These are phyloP conservation scores for Tylopilus sp. DNA, from an alignment of 768 basidiomycete genomes.

Conservation along the genomic window DNA sequence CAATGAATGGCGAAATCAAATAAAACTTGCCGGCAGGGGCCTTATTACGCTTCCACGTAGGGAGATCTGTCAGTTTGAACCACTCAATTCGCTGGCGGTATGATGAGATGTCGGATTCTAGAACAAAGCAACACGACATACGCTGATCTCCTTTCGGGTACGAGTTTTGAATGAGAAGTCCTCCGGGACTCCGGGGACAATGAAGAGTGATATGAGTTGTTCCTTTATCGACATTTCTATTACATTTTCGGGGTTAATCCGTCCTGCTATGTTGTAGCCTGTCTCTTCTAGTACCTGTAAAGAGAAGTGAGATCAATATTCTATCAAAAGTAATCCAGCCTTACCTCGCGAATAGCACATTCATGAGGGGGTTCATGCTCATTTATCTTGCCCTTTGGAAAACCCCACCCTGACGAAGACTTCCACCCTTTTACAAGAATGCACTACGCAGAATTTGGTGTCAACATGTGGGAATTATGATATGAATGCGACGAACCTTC, in stretches of 20 bases:
- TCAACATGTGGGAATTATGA: conserved; percentile 9
- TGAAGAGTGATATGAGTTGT: conserved; percentile 86
- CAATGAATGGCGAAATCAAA: conserved; percentile 91
- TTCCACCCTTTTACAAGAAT: conserved; percentile 99
- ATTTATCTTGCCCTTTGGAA: conserved; percentile 99
- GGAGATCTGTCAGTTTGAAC: conserved; percentile 86
- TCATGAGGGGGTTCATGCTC: conserved; percentile 78
- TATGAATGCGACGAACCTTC: conserved; percentile 56
- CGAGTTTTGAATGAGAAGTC: conserved; percentile 87
- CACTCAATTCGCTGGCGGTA: conserved; percentile 87
- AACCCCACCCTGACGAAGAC: conserved; percentile 95
- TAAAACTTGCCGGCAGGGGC: conserved; percentile 80
- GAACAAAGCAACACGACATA: conserved; percentile 37
- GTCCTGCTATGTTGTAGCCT: conserved; percentile 80
- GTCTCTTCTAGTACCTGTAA: conserved; percentile 94
- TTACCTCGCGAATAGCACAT: conserved; percentile 91
- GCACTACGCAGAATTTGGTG: conserved; percentile 49
- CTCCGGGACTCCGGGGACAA: conserved; percentile 86
- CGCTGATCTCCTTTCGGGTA: conserved; percentile 97
- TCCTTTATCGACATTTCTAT: conserved; percentile 87
- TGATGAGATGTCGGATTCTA: conserved; percentile 7
- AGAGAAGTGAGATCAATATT: conserved; percentile 10
- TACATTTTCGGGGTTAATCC: conserved; percentile 61
- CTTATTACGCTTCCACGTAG: conserved; percentile 86
- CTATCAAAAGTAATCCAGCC: conserved; percentile 16